phyloP scores from a whole-genome alignment of 352 stramenopile genomes.

The Phytophthora macrochlamydospora region DNA sequence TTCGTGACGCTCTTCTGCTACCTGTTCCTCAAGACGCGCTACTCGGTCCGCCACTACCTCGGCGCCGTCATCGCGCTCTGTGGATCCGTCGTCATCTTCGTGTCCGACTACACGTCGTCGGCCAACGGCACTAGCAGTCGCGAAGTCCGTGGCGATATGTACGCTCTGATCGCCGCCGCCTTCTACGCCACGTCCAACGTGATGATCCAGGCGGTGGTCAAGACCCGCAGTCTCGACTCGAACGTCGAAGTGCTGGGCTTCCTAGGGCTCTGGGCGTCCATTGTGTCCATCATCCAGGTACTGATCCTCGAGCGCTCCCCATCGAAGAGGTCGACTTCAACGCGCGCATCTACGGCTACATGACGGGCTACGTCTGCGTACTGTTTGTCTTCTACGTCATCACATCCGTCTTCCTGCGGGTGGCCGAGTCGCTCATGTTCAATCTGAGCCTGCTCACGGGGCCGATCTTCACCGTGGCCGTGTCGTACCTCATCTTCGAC shows the following conservation, averaged over 20 bases:
- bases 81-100: conserved; percentile 63
- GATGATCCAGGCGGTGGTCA: conserved; percentile 76
- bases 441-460: conserved; percentile 66
- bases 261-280: conserved; percentile 54
- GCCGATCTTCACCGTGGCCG: conserved; percentile 60
- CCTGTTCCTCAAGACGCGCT: conserved; percentile 72
- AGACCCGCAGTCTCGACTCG: conserved; percentile 54
- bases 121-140: conserved; percentile 42
- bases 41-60: conserved; percentile 56
- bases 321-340: conserved; percentile 57
- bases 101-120: conserved; percentile 55
- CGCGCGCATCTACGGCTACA: conserved; percentile 59
- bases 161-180: conserved; percentile 58
- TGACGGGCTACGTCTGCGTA: conserved; percentile 56
- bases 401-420: conserved; percentile 60
- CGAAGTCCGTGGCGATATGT: conserved; percentile 61
- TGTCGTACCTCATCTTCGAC: conserved; percentile 67
- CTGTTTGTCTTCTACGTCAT: conserved; percentile 73
- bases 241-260: conserved; percentile 67
- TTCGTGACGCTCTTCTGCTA: conserved; percentile 74
- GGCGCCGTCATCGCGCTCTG: conserved; percentile 47
- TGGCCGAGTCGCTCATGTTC: conserved; percentile 71
- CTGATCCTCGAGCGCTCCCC: conserved; percentile 45
- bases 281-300: conserved; percentile 64
- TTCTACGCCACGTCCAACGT: conserved; percentile 76